Base-by-base conservation (phyloP, 306 rosid genomes). In the Sesbania bispinosa region DNA sequence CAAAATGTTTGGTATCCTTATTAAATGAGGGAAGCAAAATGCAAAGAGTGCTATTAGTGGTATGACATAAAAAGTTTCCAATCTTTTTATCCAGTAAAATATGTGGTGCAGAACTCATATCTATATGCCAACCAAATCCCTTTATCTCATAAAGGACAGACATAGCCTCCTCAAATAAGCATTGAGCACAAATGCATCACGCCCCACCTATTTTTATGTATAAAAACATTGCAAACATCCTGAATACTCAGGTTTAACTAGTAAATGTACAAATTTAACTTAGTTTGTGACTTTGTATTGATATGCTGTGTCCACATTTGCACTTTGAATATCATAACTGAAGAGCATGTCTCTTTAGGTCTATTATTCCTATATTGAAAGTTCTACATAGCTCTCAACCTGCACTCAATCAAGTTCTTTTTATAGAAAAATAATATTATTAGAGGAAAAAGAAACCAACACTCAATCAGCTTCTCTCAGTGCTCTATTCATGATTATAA, bases 101-200 rank as follows among this genome's bases (percentile, higher is more conserved):
- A n/a, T n/a, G n/a, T n/a, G n/a, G n/a, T 43, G 62, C 36, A 68
- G 23, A 68, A 48, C 23, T 33, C 62, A n/a, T n/a, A 18, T 68
- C 10, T 3, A 19, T 51, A 20, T 0, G 35, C 10, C 38, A 13
- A 35, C 4, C 23, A 7, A 11, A 3, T 1, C 24, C n/a, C 13
- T 43, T 21, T 41, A 55, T 45, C 48, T 15, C 24, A 46, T 29
- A 29, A 14, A 43, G 20, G 55, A 8, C 24, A 64, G 42, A 14
- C 42, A 53, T 38, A 14, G 30, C 41, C 14, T 38, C 36, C 38
- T 33, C 20, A n/a, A 21, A 51, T 23, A 38, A 52, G 20, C 36
- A 38, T 67, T 4, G 2, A 50, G 48, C 73, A 29, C 29, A 67
- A 50, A 46, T 18, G 10, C 45, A 65, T 7, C 47, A 48, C 3